Evolutionary conservation across 352 stramenopile species (phyloP).

Genomic region (Pythium plurisporium): DNA sequence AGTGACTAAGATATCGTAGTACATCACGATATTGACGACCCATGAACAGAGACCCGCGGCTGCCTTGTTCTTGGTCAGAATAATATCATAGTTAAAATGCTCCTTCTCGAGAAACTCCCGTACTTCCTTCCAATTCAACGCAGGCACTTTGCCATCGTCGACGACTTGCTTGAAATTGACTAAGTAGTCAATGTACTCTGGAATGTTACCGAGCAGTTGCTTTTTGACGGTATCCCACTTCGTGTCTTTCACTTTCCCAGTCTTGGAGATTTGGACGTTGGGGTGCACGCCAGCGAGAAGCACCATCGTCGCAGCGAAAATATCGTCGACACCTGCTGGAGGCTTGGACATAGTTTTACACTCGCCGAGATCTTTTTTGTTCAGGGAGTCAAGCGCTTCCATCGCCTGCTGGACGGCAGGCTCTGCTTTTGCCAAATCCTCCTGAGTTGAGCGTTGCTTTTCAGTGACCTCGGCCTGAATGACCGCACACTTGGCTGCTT

Average conservation of each 20-base stretch:
- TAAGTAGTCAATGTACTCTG: constrained; percentile 94
- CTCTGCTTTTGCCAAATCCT: constrained; percentile 93
- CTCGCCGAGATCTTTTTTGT: constrained; percentile 95
- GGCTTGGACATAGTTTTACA: constrained; percentile 97
- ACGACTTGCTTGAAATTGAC: constrained; percentile 92
- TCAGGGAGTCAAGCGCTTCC: constrained; percentile 93
- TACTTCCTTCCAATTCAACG: constrained; percentile 93
- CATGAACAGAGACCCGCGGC: constrained; percentile 92
- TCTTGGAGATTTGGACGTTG: constrained; percentile 92
- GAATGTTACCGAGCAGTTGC: constrained; percentile 92
- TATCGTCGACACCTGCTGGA: constrained; percentile 91
- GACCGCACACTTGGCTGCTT: constrained; percentile 91
- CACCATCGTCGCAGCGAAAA: constrained; percentile 93
- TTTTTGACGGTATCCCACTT: constrained; percentile 96
- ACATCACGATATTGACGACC: constrained; percentile 96
- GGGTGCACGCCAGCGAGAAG: constrained; percentile 93
- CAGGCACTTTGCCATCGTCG: constrained; percentile 91
- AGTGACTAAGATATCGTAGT: constrained; percentile 95
- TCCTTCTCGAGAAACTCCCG: constrained; percentile 91
- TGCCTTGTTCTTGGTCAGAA: constrained; percentile 93
- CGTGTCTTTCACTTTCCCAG: constrained; percentile 94
- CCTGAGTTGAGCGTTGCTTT: constrained; percentile 85
- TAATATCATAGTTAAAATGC: constrained; percentile 94
- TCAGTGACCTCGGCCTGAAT: constrained; percentile 93
- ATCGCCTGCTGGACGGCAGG: constrained; percentile 94